Evolutionary conservation across 2,329 filamentous ascomycete species (phyloP), one percentile per base, ranked within the genome.

Genomic region (Ophiostoma quercus): DNA sequence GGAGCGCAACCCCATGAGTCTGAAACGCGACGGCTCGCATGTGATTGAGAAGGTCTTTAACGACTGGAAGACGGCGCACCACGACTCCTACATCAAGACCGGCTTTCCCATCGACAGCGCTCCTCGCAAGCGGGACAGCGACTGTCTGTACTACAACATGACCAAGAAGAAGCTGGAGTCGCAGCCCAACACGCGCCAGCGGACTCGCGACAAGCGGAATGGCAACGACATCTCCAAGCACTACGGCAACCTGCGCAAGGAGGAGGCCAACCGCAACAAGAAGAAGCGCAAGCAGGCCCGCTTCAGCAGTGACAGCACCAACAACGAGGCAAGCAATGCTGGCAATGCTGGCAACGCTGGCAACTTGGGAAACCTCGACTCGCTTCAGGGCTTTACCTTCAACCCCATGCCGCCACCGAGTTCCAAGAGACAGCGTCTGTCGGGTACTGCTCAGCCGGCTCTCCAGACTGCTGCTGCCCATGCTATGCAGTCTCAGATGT

Each of bases 1-100:
- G 74, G 76, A 77, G 0, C 77, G 74, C 43, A 86, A 87, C 70
- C 78, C 79, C 19, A 81, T 85, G 78, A 77, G 80, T 1, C 73
- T 87, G 41, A 78, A 76, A 2, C 78, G 81, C 12, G 79, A 84
- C 57, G 75, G 77, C 29, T 37, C 25, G 16, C 47, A 66, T 3
- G 76, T 78, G 16, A 74, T 84, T 14, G 51, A 72, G 1, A 67
- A 74, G 0, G 74, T 76, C 0, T 79, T 78, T 65, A 39, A 75
- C 0, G 68, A 75, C 1, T 85, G 83, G 83, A 74, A 73, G 11
- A 41, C 41, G 8, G 25, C 41, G 1, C 71, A 75, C 62, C 34
- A 66, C 11, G 67, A 69, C 69, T 62, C 34, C 22, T 70, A 47
- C n/a, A 43, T 71, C 34, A n/a, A 39, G 19, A 39, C 16, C 8